These are phyloP conservation scores for Ophiostoma sp. DNA, from an alignment of 2,329 filamentous ascomycete species.

Conservation along the genomic window DNA sequence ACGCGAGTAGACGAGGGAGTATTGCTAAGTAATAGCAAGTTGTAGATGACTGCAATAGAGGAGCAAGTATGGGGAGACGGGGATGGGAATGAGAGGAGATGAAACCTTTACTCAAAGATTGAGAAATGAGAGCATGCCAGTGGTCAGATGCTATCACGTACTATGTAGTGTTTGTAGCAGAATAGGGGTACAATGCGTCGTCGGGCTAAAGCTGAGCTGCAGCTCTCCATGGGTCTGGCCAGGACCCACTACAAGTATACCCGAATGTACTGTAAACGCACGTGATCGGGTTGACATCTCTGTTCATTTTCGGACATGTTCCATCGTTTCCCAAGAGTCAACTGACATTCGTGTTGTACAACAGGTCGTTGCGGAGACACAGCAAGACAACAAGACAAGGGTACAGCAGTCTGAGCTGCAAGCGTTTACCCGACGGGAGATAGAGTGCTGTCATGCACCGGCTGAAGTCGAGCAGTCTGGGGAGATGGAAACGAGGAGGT, in stretches of 20 bases:
- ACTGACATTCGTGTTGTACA: too few species aligned
- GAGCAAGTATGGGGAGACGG: too few species aligned
- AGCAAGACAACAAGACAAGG: too few species aligned
- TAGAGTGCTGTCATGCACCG: not conserved
- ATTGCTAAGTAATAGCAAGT: too few species aligned
- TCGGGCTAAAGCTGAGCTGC: not conserved
- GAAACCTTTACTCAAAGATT: not conserved
- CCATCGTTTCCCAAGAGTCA: not conserved
- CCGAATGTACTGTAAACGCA: not conserved
- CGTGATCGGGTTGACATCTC: not conserved
- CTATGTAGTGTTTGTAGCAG: too few species aligned
- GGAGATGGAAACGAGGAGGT: too few species aligned
- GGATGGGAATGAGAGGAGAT: not conserved
- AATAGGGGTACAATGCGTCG: slow-evolving; percentile 2
- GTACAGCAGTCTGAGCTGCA: not conserved
- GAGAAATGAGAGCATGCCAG: not conserved
- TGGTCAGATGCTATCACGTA: too few species aligned
- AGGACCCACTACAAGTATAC: not conserved
- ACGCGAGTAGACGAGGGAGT: too few species aligned
- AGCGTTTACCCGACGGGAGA: not conserved
- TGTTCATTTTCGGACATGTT: not conserved
- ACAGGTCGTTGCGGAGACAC: not conserved
- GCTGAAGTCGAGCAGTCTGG: not conserved
- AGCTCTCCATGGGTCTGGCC: not conserved
- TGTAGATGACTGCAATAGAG: too few species aligned